Conservation (phyloP, 2,329 filamentous ascomycete species). For the Camptophora hylomeconis region DNA sequence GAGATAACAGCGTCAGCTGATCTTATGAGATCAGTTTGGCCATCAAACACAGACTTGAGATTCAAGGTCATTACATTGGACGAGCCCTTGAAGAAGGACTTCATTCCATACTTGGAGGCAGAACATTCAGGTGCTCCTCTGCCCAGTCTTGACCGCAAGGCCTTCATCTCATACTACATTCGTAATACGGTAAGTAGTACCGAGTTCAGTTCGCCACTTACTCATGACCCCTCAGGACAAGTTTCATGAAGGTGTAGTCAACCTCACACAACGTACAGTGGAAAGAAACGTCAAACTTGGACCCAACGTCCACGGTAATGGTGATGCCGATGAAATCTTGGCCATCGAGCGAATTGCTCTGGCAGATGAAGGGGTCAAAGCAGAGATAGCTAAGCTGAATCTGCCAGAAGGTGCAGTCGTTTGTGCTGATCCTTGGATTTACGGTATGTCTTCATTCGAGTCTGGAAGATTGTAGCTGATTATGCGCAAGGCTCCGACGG, state of each 20-base stretch:
- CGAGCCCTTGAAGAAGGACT: conserved; percentile 48
- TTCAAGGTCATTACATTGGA: conserved; percentile 57
- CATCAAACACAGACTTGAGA: conserved; percentile 21
- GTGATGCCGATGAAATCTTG: conserved; percentile 47
- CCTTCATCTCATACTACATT: conserved; percentile 37
- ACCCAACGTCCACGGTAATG: conserved; percentile 40
- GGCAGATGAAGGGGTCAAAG: conserved; percentile 42
- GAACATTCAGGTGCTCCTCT: conserved; percentile 41
- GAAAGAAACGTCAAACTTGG: conserved; percentile 39
- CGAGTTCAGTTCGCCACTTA: conserved; percentile 4
- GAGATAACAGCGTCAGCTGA: conserved; percentile 19
- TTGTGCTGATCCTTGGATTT: conserved; percentile 57
- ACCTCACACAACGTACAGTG: conserved; percentile 35
- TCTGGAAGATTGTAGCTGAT: not conserved
- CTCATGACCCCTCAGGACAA: conserved; percentile 30
- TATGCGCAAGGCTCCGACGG: conserved; percentile 38
- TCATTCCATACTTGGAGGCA: conserved; percentile 49
- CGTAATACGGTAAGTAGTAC: conserved; percentile 37
- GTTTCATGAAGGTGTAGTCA: conserved; percentile 43
- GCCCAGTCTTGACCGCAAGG: conserved; percentile 39
- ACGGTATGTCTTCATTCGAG: conserved; percentile 30
- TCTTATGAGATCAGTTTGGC: conserved; percentile 18
- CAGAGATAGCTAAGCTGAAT: conserved; percentile 46
- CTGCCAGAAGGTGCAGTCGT: conserved; percentile 44
- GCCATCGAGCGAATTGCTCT: conserved; percentile 45